These are phyloP conservation scores for Sporothrix pseudoabietina DNA, from an alignment of 2,329 filamentous ascomycete species.

Conservation along the genomic window DNA sequence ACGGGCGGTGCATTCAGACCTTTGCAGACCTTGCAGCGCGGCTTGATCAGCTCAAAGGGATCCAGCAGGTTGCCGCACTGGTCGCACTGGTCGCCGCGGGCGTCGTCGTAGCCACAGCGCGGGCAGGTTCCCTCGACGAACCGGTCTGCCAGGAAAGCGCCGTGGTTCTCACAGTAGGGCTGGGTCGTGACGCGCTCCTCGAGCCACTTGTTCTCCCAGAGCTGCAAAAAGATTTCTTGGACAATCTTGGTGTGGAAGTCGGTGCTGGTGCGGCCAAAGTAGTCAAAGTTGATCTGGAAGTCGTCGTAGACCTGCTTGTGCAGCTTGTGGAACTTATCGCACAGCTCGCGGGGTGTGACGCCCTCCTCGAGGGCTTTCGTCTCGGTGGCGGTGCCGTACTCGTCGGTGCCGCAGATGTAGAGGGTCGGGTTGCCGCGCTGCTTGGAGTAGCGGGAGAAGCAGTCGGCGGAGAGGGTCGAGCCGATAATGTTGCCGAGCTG, in stretches of 20 bases:
- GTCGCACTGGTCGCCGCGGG: slow-evolving; percentile 65
- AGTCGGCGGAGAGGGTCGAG: slow-evolving; percentile 84
- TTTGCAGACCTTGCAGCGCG: slow-evolving; percentile 96
- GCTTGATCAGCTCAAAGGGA: slow-evolving; percentile 75
- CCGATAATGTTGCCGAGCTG: slow-evolving; percentile 80
- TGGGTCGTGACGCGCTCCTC: slow-evolving; percentile 86
- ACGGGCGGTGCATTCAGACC: slow-evolving; percentile 74
- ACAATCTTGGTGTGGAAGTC: slow-evolving; percentile 87
- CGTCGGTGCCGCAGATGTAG: slow-evolving; percentile 70
- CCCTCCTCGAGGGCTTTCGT: slow-evolving; percentile 91
- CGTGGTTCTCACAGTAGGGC: slow-evolving; percentile 74
- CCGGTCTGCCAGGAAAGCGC: slow-evolving; percentile 77
- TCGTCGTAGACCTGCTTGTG: slow-evolving; percentile 92
- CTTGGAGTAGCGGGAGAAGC: slow-evolving; percentile 80
- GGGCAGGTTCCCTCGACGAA: slow-evolving; percentile 80
- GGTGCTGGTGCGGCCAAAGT: slow-evolving; percentile 92
- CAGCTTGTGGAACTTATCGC: slow-evolving; percentile 87
- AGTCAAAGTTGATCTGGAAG: slow-evolving; percentile 94
- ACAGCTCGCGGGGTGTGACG: slow-evolving; percentile 74
- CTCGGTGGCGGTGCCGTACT: slow-evolving; percentile 91
- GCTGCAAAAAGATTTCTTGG: slow-evolving; percentile 83
- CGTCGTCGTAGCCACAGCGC: slow-evolving; percentile 70
- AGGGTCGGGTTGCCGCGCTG: slow-evolving; percentile 77
- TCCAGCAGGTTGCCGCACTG: slow-evolving; percentile 73
- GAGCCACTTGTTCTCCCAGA: slow-evolving; percentile 86